Percentiles rank a stretch among this genome's conserved stretches.
phyloP scores from a whole-genome alignment of 2,329 filamentous ascomycete species.

The Monilinia polystroma region DNA sequence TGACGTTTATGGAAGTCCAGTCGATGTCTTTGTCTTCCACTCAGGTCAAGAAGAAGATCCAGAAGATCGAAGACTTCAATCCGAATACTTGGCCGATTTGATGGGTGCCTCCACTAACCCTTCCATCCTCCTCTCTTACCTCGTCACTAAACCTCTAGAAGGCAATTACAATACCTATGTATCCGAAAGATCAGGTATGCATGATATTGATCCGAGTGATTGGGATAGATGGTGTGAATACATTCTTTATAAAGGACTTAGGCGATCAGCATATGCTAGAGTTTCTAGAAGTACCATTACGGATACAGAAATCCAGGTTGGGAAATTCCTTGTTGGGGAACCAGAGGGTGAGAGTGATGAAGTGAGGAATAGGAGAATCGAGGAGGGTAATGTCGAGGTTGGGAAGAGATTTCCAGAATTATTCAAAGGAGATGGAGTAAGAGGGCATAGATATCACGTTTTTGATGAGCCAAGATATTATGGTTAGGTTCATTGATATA shows the following conservation, averaged over 20 bases:
- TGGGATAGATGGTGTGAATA: constrained; percentile 99
- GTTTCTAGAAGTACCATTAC: constrained; percentile 90
- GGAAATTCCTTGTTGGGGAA: constrained; percentile 85
- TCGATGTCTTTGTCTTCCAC: constrained; percentile 98
- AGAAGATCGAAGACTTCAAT: constrained; percentile 85
- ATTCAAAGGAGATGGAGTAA: constrained; percentile 81
- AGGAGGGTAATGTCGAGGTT: constrained; percentile 71
- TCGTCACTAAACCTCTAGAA: constrained; percentile 84
- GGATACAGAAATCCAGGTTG: constrained; percentile 94
- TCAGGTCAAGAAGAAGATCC: constrained; percentile 96
- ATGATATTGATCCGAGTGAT: constrained; percentile 87
- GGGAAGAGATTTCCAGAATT: constrained; percentile 80
- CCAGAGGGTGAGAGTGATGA: constrained; percentile 61
- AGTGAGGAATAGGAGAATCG: constrained; percentile 55
- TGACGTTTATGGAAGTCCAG: constrained; percentile 82
- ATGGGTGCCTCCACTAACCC: constrained; percentile 84
- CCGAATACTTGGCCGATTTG: constrained; percentile 78
- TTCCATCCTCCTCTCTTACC: constrained; percentile 82
- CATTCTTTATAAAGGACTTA: constrained; percentile 88
- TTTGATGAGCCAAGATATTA: constrained; percentile 87
- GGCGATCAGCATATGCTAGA: constrained; percentile 83
- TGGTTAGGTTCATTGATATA: constrained; percentile 26
- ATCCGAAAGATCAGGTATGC: constrained; percentile 82
- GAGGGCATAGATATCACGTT: constrained; percentile 91
- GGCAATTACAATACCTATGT: constrained; percentile 98